Evolutionary conservation across 441 rosid genomes (phyloP), one percentile per base, ranked within the genome.

Genomic region (Brassica hybrid): DNA sequence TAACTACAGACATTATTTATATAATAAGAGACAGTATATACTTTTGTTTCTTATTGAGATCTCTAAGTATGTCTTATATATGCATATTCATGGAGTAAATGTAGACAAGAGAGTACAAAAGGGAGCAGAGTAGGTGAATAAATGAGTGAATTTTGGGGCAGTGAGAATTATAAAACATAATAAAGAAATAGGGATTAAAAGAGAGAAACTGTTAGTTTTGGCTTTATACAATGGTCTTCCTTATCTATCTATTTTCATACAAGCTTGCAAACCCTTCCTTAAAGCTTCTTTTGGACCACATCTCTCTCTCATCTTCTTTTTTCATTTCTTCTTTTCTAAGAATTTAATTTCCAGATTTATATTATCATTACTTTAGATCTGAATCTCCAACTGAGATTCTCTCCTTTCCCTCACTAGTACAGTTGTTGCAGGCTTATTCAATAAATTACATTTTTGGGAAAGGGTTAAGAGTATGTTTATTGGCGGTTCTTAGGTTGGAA

Each of bases 341-440:
- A 74, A 73, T 69, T 74, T 74, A 56, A 64, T n/a, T 58, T 14
- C 48, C 79, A 75, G 68, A 69, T 74, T 79, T 59, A 43, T 65
- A 70, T 65, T 78, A 85, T 77, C 86, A 86, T 85, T 68, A 79
- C 85, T 84, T 78, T 81, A 75, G 83, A 86, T 86, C 87, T 86
- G 87, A 81, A 86, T 85, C 96, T 83, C 81, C 74, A 79, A 86
- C 93, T 89, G 89, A 83, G 97, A 89, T 89, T 67, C 75, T 79
- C 77, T 60, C 76, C 59, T 61, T 58, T 72, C 70, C 11, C 57
- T 18, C 52, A 54, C 60, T 41, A 14, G 69, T 72, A 76, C 67
- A 58, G 56, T 80, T 68, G 59, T 78, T 71, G 63, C 69, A 57
- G 32, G 30, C 67, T 56, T 7, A 32, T 30, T 65, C 72, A 6